Evolutionary conservation across 805 yeast genomes (phyloP), one percentile per base, ranked within the genome.

Genomic region (Lipomyces yamanashiensis): DNA sequence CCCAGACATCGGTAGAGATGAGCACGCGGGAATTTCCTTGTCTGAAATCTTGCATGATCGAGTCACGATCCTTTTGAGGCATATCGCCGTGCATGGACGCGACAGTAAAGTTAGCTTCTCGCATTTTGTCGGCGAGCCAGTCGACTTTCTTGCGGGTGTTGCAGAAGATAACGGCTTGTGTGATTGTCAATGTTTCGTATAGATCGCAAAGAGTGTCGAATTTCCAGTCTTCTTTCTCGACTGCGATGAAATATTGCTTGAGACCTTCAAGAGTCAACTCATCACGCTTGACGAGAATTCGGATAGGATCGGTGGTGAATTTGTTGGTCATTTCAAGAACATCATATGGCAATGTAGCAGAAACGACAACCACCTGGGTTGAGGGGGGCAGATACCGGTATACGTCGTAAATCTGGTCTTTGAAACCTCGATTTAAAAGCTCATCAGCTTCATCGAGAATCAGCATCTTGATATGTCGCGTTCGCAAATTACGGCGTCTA

Each of bases 371-470:
- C 69, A 92, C 97, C 81, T 95, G 99, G 70, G 95, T 88, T 61
- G 89, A 83, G 67, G 87, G 86, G 64, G 98, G 98, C 75, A 95
- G 83, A 78, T 87, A 86, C 71, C 88, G 84, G 85, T 90, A 95
- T 69, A 95, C 90, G 77, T 95, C 93, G 82, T 92, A 90, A 71
- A 95, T 93, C 80, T 92, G 98, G 74, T 90, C 95, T 81, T 90
- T 90, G 84, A 93, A 93, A 64, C 99, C 99, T 67, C 90, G 84
- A 54, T 90, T 85, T 77, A 93, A 84, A 87, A 93, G 84, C 84
- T 95, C 98, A 83, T 93, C 99, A 74, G 98, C 98, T 83, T 93
- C 99, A 81, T 93, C 99, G 75, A 95, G 84, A 76, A 93, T 87
- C 80, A 95, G 85, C 96, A 95, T 91, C 83, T 92, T 91, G 74